Evolutionary conservation across 2,329 filamentous ascomycete genomes (phyloP).

Genomic region (Arthrobotrys sinensis): DNA sequence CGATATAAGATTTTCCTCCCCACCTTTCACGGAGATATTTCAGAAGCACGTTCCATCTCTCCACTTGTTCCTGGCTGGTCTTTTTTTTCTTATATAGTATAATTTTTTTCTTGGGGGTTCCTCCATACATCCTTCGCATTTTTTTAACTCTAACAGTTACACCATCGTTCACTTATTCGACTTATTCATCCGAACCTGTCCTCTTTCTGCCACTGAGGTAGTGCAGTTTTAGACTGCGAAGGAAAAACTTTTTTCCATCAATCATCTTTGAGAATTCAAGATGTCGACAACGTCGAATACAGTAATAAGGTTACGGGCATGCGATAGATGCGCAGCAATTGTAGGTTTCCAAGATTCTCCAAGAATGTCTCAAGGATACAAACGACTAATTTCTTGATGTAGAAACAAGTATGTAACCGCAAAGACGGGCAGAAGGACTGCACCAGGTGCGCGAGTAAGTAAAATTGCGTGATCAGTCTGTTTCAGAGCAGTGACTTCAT

Average conservation of each 20-base stretch:
- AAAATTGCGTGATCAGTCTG: constrained; percentile 33
- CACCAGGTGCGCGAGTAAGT: constrained; percentile 61
- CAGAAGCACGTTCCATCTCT: constrained; percentile 44
- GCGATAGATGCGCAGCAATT: constrained; percentile 61
- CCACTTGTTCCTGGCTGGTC: constrained; percentile 29
- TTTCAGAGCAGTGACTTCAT: constrained; percentile 8
- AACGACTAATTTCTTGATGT: constrained; percentile 39
- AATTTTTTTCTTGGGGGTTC: constrained; percentile 40
- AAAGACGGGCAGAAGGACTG: constrained; percentile 59
- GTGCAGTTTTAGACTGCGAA: constrained; percentile 57
- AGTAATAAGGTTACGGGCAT: constrained; percentile 61
- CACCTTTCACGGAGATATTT: constrained; percentile 60
- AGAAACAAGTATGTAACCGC: constrained; percentile 62
- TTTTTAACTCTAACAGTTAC: constrained; percentile 46
- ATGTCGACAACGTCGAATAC: constrained; percentile 51
- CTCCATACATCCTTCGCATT: constrained; percentile 28
- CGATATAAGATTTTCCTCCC: constrained; percentile 59
- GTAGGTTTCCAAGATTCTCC: constrained; percentile 36
- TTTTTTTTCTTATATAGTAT: constrained; percentile 40
- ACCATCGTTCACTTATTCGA: constrained; percentile 43
- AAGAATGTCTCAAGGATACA: constrained; percentile 35
- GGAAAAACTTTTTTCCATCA: constrained; percentile 54
- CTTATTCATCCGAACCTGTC: constrained; percentile 57
- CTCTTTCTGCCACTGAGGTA: constrained; percentile 39
- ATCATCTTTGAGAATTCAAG: constrained; percentile 46